A percentile compares a stretch with the other conserved stretches of the same genome.
Conservation (phyloP, 805 yeast species). For the Ogataea methanolica region DNA sequence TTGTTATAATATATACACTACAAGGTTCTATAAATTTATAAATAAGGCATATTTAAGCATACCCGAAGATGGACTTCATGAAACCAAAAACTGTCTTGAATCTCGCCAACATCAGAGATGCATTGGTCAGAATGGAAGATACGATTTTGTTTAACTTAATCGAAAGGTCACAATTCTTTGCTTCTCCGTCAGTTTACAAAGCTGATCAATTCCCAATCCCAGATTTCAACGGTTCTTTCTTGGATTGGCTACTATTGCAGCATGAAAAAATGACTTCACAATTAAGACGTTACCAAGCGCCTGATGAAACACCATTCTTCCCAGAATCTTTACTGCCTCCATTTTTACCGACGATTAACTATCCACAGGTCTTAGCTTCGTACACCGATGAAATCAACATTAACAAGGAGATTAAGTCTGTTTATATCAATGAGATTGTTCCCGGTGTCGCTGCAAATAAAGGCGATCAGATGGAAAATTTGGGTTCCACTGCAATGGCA, state of each 20-base stretch:
- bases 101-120: constrained; percentile 75
- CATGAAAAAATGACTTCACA: constrained; percentile 74
- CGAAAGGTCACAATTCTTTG: constrained; percentile 85
- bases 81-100: constrained; percentile 79
- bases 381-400: constrained; percentile 73
- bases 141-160: constrained; percentile 89
- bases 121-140: constrained; percentile 91
- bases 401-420: constrained; percentile 60
- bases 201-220: constrained; percentile 54
- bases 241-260: constrained; percentile 81
- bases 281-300: constrained; percentile 86
- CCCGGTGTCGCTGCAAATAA: constrained; percentile 62
- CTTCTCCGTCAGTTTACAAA: constrained; percentile 71
- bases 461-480: constrained; percentile 79
- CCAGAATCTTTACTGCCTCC: constrained; percentile 57
- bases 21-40: too few relatives aligned
- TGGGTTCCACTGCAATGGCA: constrained; percentile 79
- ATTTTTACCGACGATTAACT: constrained; percentile 70
- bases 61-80: constrained; percentile 66
- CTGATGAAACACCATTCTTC: constrained; percentile 90
- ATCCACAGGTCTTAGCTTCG: constrained; percentile 74
- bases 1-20: too few relatives aligned
- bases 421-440: constrained; percentile 69
- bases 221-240: constrained; percentile 66
- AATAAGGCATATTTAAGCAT: background rate